A percentile compares a stretch with the other conserved stretches of the same genome.
phyloP scores from a whole-genome alignment of 2,329 filamentous ascomycete species.

The Xylaria sp. region DNA sequence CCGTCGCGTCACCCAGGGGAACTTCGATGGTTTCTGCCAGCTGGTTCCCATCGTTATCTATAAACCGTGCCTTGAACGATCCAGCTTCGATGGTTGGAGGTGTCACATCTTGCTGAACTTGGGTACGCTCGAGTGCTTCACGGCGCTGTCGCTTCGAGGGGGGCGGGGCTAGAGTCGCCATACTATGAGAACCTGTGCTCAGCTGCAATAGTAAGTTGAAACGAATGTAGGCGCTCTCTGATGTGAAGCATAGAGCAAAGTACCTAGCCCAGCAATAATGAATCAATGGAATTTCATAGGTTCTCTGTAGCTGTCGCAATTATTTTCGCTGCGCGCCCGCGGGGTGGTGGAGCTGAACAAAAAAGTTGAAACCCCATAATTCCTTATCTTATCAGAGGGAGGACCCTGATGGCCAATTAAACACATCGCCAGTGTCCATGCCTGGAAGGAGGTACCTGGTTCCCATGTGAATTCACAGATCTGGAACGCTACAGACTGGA shows the following conservation, averaged over 20 bases:
- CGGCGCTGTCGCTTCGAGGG: slow-evolving; percentile 86
- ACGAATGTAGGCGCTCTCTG: neutral
- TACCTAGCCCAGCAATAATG: neutral
- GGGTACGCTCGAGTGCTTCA: slow-evolving; percentile 70
- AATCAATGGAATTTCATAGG: neutral
- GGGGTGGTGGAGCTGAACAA: slow-evolving; percentile 23
- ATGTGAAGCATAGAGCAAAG: neutral
- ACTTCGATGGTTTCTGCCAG: slow-evolving; percentile 71
- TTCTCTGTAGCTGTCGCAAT: slow-evolving; percentile 3
- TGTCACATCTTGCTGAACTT: slow-evolving; percentile 74
- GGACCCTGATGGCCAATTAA: slow-evolving; percentile 9
- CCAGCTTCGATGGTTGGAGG: slow-evolving; percentile 70
- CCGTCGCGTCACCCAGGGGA: slow-evolving; percentile 79
- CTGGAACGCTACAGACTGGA: too few relatives aligned
- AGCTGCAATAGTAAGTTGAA: neutral
- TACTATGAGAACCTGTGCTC: slow-evolving; percentile 39
- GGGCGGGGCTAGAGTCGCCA: slow-evolving; percentile 83
- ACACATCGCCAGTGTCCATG: too few relatives aligned
- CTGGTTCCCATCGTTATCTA: slow-evolving; percentile 77
- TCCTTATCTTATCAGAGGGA: slow-evolving; percentile 31
- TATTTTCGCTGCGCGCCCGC: slow-evolving; percentile 13
- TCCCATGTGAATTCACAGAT: too few relatives aligned
- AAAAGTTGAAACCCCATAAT: slow-evolving; percentile 26
- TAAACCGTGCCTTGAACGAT: slow-evolving; percentile 83
- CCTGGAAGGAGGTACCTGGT: too few relatives aligned